phyloP scores from a whole-genome alignment of 192 early-diverging fungal species.

The Coemansia erecta region DNA sequence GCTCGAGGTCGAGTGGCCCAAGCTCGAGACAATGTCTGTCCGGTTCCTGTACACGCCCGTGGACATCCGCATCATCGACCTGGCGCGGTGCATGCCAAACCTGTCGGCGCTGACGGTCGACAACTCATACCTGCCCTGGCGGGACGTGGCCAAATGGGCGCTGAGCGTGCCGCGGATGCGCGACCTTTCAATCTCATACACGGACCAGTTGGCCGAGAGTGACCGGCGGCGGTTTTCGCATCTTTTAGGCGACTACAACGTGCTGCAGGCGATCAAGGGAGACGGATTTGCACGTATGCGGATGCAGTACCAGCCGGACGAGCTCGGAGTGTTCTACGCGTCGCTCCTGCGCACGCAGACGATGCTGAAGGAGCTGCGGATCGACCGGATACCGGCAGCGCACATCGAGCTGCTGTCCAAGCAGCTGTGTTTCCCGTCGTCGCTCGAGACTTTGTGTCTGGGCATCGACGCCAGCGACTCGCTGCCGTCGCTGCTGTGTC shows the following conservation, averaged over 20 bases:
- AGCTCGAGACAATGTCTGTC: conserved; percentile 39
- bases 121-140: conserved; percentile 55
- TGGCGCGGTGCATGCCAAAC: conserved; percentile 40
- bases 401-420: conserved; percentile 44
- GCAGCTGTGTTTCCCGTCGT: conserved; percentile 49
- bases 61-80: conserved; percentile 46
- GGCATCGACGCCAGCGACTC: conserved; percentile 48
- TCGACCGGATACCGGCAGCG: conserved; percentile 40
- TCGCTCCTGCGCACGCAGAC: conserved; percentile 50
- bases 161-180: conserved; percentile 24
- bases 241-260: conserved; percentile 51
- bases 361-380: conserved; percentile 44
- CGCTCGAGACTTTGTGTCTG: conserved; percentile 50
- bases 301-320: conserved; percentile 54
- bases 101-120: conserved; percentile 33
- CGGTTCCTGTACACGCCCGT: conserved; percentile 50
- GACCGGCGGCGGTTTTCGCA: conserved; percentile 47
- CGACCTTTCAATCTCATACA: conserved; percentile 49
- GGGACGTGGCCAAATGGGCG: conserved; percentile 53
- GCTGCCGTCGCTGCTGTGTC: conserved; percentile 39
- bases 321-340: conserved; percentile 53
- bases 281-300: conserved; percentile 38
- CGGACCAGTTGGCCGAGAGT: conserved; percentile 33
- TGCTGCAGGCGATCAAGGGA: conserved; percentile 40
- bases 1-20: conserved; percentile 50